Evolutionary conservation across 805 yeast genomes (phyloP).

Genomic region (Yarrowia porcina): DNA sequence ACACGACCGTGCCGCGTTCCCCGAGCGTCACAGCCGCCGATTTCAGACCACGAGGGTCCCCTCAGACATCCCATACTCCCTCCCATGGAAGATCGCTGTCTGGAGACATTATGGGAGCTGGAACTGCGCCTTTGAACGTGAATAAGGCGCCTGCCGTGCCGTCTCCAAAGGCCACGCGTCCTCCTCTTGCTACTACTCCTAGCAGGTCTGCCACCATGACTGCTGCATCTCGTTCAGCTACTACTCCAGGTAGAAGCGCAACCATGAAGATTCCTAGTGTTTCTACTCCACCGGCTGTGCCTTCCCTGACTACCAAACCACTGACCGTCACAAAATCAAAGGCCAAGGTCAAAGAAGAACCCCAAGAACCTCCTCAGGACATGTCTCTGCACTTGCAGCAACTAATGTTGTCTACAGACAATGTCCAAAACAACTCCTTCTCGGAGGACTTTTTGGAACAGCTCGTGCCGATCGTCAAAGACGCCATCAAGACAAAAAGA

Average conservation of each 20-base stretch:
- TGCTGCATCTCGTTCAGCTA: not conserved
- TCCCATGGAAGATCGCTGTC: not conserved
- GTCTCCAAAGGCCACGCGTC: not conserved
- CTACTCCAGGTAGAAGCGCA: slow-evolving; percentile 4
- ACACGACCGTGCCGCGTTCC: slow-evolving; percentile 11
- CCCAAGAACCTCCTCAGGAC: slow-evolving; percentile 14
- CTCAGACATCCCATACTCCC: not conserved
- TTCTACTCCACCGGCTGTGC: not conserved
- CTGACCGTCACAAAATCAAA: not conserved
- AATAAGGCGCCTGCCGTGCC: not conserved
- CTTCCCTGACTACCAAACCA: slow-evolving; percentile 2
- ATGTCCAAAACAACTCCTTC: slow-evolving; percentile 3
- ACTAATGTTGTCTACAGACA: slow-evolving; percentile 11
- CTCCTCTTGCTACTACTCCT: not conserved
- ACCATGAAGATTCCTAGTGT: slow-evolving; percentile 1
- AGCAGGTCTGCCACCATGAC: not conserved
- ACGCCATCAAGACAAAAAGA: slow-evolving; percentile 54
- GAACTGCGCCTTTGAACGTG: slow-evolving; percentile 1
- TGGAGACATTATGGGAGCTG: not conserved
- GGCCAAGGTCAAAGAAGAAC: not conserved
- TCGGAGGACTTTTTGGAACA: slow-evolving; percentile 71
- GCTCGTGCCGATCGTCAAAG: slow-evolving; percentile 68
- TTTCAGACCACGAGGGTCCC: not conserved
- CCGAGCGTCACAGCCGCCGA: not conserved
- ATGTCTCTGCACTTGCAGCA: slow-evolving; percentile 23